Base-by-base conservation (phyloP, 768 basidiomycete genomes). In the Auriscalpium vulgare region DNA sequence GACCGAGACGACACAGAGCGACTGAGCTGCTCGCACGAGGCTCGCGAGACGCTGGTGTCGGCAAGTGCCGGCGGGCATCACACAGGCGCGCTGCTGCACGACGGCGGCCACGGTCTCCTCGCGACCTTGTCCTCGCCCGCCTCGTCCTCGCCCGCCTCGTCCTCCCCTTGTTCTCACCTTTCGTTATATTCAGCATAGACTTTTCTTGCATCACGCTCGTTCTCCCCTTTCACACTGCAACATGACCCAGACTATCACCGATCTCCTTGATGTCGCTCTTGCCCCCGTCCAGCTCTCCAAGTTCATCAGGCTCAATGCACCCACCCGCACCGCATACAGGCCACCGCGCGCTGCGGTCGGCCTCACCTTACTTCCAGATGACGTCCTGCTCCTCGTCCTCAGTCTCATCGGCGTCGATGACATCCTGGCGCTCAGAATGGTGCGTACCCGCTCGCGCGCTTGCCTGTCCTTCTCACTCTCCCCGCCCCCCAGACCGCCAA, bases 381-480 rank as follows among this genome's bases (percentile, higher is more conserved):
- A 71, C 51, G 53, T 71, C n/a, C 48, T 71, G 13, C 66, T 71
- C 1, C 60, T 70, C 47, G 64, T 71, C 47, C 65, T 70, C 44
- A 65, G 66, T 53, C 65, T 65, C 51, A 60, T 69, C 17, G 63
- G 62, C 7, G 66, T 71, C 7, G 59, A 64, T 45, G 70, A 71
- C 55, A 69, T 71, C 23, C 62, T 71, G 19, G 51, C 66, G 0
- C 61, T 71, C 2, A 56, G 70, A 43, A 64, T 66, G 66, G 70
- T 69, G 56, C n/a, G 69, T 54, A 9, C 51, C 40, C 55, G 29
- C 2, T 29, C 29, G 29, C 47, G 43, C 40, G 51, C 53, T 54
- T 59, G 29, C 44, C 51, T 60, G 51, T 43, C 54, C 55, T 38
- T 38, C 45, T 55, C 52, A 43, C 56, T 53, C 37, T 2, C 50